Evolutionary conservation across 1,139 yeast species (phyloP), one percentile per base, ranked within the genome.

Genomic region (Scheffersomyces parashehatae): DNA sequence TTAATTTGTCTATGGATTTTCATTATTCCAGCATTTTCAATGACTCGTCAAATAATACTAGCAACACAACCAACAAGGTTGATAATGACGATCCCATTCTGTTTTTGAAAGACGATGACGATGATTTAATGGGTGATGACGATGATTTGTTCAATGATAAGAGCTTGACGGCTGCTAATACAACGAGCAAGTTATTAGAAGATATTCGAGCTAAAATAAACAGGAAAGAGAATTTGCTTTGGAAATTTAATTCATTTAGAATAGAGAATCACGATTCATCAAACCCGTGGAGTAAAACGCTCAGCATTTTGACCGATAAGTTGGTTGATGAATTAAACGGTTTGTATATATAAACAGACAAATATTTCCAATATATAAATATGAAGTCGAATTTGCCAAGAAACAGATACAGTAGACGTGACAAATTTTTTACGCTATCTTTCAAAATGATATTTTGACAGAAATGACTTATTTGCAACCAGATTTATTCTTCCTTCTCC

Each of bases 1-100:
- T 52, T 35, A 40, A 37, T 20, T 44, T 43, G 30, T 42, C 40
- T 2, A 44, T 50, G 7, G 52, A 51, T 12, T 39, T 40, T 11
- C 58, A 52, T 26, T 52, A 43, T 41, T 51, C 56, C 12, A 50
- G 54, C 33, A 51, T 54, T 11, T 54, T 54, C 38, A 47, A 48
- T 35, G 41, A 32, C 12, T 38, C 29, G 43, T 39, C 9, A 26
- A 14, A 15, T 7, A 12, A 16, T 14, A 20, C 12, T 14, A 14
- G 24, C 13, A 31, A 11, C 20, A 20, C 14, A 5, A 9, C 35
- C 11, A 31, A 20, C 20, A 31, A 31, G 35, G 35, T 31, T 31
- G 35, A 31, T 7, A 14, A 14, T 13, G 35, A 31, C 35, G 35
- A 31, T 14, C 35, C 35, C 6, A 31, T 31, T 3, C 35, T 31